These are phyloP conservation scores for Ophiognomonia clavigignenti-juglandacearum DNA, from an alignment of 2,329 filamentous ascomycete species.

Conservation along the genomic window DNA sequence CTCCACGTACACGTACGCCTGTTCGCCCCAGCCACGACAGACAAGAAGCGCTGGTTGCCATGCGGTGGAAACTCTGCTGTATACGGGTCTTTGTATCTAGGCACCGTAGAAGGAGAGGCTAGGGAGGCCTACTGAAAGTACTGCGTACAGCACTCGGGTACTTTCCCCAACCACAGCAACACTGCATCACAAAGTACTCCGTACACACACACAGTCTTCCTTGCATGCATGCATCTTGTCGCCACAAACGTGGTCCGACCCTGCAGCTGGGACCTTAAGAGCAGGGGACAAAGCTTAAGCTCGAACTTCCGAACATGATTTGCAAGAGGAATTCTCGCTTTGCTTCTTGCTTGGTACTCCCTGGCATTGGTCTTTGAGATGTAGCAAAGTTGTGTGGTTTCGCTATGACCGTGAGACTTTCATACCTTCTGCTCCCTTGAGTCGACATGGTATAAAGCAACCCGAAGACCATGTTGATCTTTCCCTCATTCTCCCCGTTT, in stretches of 20 bases:
- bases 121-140: constrained; percentile 4
- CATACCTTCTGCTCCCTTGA: constrained; percentile 7
- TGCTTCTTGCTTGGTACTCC: constrained; percentile 8
- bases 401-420: too few species aligned
- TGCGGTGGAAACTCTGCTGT: background rate
- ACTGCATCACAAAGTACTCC: too few species aligned
- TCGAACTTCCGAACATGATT: constrained; percentile 11
- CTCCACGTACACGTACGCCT: background rate
- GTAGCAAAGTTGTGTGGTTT: too few species aligned
- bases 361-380: constrained; percentile 5
- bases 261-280: background rate
- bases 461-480: constrained; percentile 2
- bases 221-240: constrained; percentile 7
- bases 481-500: background rate
- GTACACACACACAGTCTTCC: too few species aligned
- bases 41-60: too few species aligned
- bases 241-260: constrained; percentile 10
- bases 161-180: too few species aligned
- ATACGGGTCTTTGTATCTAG: too few species aligned
- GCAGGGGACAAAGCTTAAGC: constrained; percentile 11
- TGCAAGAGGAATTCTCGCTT: background rate
- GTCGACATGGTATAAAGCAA: constrained; percentile 12
- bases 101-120: too few species aligned
- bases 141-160: too few species aligned
- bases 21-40: background rate